Percentiles rank a stretch among this genome's conserved stretches.
These are phyloP conservation scores for Iris pallida DNA, from an alignment of 116 monocot genomes.

Conservation along the genomic window DNA sequence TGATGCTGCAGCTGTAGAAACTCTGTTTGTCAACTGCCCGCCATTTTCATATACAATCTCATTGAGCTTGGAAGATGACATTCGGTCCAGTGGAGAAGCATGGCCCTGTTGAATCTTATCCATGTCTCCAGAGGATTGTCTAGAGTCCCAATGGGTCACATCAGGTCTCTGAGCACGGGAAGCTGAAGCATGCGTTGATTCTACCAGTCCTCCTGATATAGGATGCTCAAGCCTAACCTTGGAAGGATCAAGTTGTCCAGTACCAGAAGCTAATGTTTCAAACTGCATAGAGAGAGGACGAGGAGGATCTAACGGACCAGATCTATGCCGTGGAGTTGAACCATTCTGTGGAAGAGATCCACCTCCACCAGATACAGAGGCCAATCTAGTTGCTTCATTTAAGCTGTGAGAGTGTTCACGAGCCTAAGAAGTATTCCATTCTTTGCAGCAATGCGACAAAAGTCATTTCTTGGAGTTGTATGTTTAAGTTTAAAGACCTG, in stretches of 20 bases:
- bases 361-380: slow-evolving; percentile 44
- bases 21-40: slow-evolving; percentile 22
- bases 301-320: slow-evolving; percentile 55
- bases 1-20: slow-evolving; percentile 17
- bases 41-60: slow-evolving; percentile 44
- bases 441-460: slow-evolving; percentile 89
- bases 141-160: slow-evolving; percentile 39
- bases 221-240: slow-evolving; percentile 39
- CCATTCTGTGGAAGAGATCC: slow-evolving; percentile 51
- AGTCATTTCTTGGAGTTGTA: slow-evolving; percentile 68
- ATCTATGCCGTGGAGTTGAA: slow-evolving; percentile 46
- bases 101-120: slow-evolving; percentile 32
- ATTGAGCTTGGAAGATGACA: slow-evolving; percentile 39
- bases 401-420: slow-evolving; percentile 89
- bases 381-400: slow-evolving; percentile 87
- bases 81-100: slow-evolving; percentile 28
- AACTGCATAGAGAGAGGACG: slow-evolving; percentile 15
- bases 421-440: slow-evolving; percentile 91
- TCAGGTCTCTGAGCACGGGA: slow-evolving; percentile 41
- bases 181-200: slow-evolving; percentile 24
- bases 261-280: slow-evolving; percentile 23
- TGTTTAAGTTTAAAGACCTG: slow-evolving; percentile 90
- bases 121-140: slow-evolving; percentile 36
- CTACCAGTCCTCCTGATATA: slow-evolving; percentile 26
- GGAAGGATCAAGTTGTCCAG: slow-evolving; percentile 49